These are phyloP conservation scores for Dalbergia cultrata DNA, from an alignment of 306 rosid genomes.

Conservation along the genomic window DNA sequence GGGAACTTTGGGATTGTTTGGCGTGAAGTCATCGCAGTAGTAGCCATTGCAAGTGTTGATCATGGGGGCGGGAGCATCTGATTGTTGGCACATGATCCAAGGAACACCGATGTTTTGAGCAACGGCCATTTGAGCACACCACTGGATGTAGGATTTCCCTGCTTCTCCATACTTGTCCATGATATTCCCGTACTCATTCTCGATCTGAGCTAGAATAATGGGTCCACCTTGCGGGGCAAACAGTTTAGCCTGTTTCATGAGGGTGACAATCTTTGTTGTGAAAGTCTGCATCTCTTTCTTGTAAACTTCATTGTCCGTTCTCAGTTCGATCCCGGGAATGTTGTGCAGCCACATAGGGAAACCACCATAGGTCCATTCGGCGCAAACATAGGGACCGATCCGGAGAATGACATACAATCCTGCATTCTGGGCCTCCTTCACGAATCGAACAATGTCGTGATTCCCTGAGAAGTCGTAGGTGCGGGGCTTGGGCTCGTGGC, in stretches of 20 bases:
- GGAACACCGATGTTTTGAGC: conserved; percentile 42
- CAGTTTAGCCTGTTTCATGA: conserved; percentile 39
- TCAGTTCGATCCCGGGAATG: conserved; percentile 32
- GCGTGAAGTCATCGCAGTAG: conserved; percentile 44
- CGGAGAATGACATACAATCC: conserved; percentile 39
- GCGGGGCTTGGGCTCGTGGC: too few species aligned
- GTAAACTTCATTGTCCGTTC: conserved; percentile 30
- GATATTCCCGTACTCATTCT: conserved; percentile 51
- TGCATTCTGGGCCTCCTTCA: conserved; percentile 24
- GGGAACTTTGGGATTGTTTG: conserved; percentile 47
- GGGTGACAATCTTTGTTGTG: conserved; percentile 35
- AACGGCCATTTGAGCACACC: conserved; percentile 47
- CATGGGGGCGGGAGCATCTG: conserved; percentile 40
- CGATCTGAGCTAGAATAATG: conserved; percentile 52
- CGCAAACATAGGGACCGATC: conserved; percentile 50
- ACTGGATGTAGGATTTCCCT: conserved; percentile 39
- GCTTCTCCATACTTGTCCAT: conserved; percentile 33
- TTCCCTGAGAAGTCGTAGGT: too few species aligned
- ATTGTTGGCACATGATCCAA: conserved; percentile 48
- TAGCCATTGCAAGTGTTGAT: conserved; percentile 53
- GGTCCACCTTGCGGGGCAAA: conserved; percentile 52
- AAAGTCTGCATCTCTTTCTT: conserved; percentile 50
- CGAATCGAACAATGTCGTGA: too few species aligned
- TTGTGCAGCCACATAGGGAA: conserved; percentile 49
- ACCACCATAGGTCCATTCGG: conserved; percentile 54